Percentiles rank a stretch among this genome's conserved stretches.
phyloP scores from a whole-genome alignment of 495 filamentous ascomycete species.

The Clavariopsis aquatica region DNA sequence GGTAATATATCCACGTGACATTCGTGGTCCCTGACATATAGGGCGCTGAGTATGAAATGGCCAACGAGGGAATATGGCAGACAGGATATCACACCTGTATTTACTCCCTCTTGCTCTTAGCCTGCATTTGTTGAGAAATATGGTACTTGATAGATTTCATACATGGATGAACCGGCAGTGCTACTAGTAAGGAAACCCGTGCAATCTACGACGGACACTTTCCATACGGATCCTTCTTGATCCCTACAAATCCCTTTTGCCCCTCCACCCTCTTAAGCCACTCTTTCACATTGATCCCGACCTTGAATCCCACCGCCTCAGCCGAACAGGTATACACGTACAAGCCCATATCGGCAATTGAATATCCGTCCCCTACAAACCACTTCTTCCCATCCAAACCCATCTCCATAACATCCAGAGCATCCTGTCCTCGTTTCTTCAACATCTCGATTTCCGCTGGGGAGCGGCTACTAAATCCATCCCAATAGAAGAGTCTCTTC shows the following conservation, averaged over 20 bases:
- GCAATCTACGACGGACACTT: slow-evolving; percentile 16
- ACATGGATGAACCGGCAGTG: no score
- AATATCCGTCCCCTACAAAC: slow-evolving; percentile 13
- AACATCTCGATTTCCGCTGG: background rate
- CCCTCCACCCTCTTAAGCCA: slow-evolving; percentile 18
- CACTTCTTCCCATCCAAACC: slow-evolving; percentile 17
- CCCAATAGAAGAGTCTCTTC: slow-evolving; percentile 13
- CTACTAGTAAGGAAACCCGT: no score
- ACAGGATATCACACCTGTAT: no score
- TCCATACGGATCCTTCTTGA: slow-evolving; percentile 21
- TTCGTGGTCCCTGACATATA: no score
- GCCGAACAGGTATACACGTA: slow-evolving; percentile 13
- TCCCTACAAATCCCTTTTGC: slow-evolving; percentile 14
- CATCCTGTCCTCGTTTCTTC: slow-evolving; percentile 6
- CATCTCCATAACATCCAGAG: slow-evolving; percentile 15
- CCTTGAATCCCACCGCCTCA: slow-evolving; percentile 13
- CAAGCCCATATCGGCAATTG: slow-evolving; percentile 20
- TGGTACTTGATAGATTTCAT: no score
- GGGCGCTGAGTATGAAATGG: no score
- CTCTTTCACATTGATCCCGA: slow-evolving; percentile 14
- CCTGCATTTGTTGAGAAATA: no score
- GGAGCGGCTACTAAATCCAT: background rate
- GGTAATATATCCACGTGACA: no score
- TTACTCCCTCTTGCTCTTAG: no score
- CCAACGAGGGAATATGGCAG: no score